Evolutionary conservation across 148 eudicot species (phyloP).

Genomic region (Fagopyrum homotropicum): DNA sequence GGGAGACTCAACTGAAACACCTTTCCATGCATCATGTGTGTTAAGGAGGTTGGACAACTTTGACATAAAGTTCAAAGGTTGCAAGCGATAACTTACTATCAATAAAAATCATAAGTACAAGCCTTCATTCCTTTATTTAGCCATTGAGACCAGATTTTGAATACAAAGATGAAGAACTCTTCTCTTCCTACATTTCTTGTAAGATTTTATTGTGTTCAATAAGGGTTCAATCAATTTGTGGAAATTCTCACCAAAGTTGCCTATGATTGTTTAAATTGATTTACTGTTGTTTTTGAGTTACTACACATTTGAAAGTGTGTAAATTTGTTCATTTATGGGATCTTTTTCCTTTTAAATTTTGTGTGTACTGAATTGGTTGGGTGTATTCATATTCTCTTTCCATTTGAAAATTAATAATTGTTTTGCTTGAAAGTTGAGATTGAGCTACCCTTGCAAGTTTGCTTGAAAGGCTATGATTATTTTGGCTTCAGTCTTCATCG

Average conservation of each 20-base stretch:
- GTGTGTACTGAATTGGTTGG: not conserved
- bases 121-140: not conserved
- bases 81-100: slow-evolving; percentile 4
- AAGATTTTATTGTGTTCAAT: slow-evolving; percentile 16
- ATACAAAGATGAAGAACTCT: slow-evolving; percentile 37
- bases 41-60: slow-evolving; percentile 48
- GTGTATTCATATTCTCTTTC: not conserved
- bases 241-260: not conserved
- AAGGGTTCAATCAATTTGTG: not conserved
- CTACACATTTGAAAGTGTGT: not conserved
- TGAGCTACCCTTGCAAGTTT: too few relatives aligned
- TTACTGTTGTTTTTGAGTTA: slow-evolving; percentile 1
- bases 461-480: too few relatives aligned
- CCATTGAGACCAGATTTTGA: slow-evolving; percentile 20
- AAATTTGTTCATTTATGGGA: not conserved
- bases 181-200: slow-evolving; percentile 35
- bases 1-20: slow-evolving; percentile 11
- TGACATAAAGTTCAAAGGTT: slow-evolving; percentile 29
- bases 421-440: too few relatives aligned
- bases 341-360: not conserved
- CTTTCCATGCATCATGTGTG: slow-evolving; percentile 32
- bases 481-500: too few relatives aligned
- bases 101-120: slow-evolving; percentile 12
- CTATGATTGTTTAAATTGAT: not conserved
- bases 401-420: too few relatives aligned